phyloP scores from a whole-genome alignment of 305 asterid genomes.

The Plantago coronopus region DNA sequence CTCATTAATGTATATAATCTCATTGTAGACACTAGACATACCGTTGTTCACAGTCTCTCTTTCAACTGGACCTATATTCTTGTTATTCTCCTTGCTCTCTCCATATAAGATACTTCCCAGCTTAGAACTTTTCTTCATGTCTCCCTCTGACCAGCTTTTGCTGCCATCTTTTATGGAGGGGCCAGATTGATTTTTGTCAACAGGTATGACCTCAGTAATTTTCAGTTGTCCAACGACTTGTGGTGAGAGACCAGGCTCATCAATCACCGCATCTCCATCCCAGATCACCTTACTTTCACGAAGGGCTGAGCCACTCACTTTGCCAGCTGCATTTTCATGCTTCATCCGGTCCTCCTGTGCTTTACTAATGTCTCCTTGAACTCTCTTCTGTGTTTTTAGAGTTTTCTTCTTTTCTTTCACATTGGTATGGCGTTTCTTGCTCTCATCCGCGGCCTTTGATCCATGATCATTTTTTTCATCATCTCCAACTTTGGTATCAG shows the following conservation, averaged over 20 bases:
- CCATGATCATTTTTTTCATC: not conserved
- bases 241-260: not conserved
- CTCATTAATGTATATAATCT: no score
- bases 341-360: slow-evolving; percentile 6
- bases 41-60: slow-evolving; percentile 1
- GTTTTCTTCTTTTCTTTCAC: slow-evolving; percentile 15
- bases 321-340: slow-evolving; percentile 1
- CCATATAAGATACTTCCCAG: not conserved
- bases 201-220: not conserved
- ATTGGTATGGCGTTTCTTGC: slow-evolving; percentile 8
- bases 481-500: not conserved
- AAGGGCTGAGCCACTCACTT: not conserved
- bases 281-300: not conserved
- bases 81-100: slow-evolving; percentile 6
- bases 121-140: no score
- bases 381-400: not conserved
- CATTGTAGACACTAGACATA: not conserved
- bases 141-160: no score
- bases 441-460: slow-evolving; percentile 2
- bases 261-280: not conserved
- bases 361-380: slow-evolving; percentile 10
- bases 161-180: not conserved
- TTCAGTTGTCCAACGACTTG: slow-evolving; percentile 10
- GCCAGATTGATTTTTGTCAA: not conserved
- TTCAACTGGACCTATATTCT: not conserved